Evolutionary conservation across 306 rosid species (phyloP).

Genomic region (Vachellia collinsii): DNA sequence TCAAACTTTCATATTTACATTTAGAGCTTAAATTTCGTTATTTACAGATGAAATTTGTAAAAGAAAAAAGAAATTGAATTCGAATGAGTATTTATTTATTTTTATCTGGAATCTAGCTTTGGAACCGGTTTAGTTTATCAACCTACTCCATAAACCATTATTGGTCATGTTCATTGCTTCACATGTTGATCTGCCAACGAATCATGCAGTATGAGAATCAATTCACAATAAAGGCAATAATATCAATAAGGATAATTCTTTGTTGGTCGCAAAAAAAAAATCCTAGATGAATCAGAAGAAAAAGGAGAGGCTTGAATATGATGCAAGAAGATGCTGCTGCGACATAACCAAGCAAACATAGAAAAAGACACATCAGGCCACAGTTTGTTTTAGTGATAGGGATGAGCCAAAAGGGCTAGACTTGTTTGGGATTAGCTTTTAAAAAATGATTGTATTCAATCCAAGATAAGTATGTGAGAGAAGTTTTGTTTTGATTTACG

Average conservation of each 20-base stretch:
- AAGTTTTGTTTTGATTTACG: no score
- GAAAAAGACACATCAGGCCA: neutral
- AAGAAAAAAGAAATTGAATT: no score
- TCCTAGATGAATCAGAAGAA: neutral
- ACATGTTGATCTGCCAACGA: neutral
- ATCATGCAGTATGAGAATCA: neutral
- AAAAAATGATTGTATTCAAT: no score
- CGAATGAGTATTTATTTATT: no score
- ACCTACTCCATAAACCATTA: neutral
- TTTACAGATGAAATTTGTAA: no score
- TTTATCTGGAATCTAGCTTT: neutral
- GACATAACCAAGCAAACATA: neutral
- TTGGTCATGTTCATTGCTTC: neutral
- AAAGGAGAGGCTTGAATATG: neutral
- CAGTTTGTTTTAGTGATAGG: constrained; percentile 4
- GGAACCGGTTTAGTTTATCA: neutral
- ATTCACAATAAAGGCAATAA: neutral
- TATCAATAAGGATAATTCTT: no score
- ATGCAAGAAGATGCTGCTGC: neutral
- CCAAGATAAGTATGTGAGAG: no score
- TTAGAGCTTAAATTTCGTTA: no score
- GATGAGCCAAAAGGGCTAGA: neutral
- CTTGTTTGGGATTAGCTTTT: no score
- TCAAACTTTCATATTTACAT: no score
- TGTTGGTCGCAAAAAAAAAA: neutral